These are phyloP conservation scores for Obba rivulosa DNA, from an alignment of 768 basidiomycete species.

Conservation along the genomic window DNA sequence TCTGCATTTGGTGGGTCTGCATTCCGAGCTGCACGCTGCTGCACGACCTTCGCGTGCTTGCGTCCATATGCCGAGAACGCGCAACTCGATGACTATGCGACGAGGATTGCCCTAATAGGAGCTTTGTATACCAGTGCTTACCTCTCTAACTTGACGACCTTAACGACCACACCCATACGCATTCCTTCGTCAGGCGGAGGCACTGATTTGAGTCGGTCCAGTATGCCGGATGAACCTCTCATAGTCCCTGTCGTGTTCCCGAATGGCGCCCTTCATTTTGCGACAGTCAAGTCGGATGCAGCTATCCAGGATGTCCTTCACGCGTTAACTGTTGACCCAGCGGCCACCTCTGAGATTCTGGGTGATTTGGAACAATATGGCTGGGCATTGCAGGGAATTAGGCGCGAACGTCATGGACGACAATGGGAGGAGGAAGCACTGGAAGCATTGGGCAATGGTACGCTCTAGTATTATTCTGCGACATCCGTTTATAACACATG, in stretches of 20 bases:
- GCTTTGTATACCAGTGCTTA: no score
- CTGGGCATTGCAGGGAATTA: conserved; percentile 68
- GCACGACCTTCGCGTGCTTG: no score
- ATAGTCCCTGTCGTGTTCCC: conserved; percentile 59
- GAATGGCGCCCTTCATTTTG: conserved; percentile 57
- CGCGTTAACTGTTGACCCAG: conserved; percentile 39
- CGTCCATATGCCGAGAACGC: no score
- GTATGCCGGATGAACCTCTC: conserved; percentile 39
- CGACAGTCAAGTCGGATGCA: conserved; percentile 47
- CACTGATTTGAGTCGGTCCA: not conserved
- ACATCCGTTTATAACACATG: conserved; percentile 4
- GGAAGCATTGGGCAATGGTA: conserved; percentile 59
- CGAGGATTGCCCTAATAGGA: no score
- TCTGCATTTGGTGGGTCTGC: no score
- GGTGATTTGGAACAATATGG: conserved; percentile 50
- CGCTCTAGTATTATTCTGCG: conserved; percentile 1
- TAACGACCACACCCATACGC: no score
- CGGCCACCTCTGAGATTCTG: conserved; percentile 49
- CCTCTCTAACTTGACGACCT: no score
- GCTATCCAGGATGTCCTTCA: conserved; percentile 58
- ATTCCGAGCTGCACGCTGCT: no score
- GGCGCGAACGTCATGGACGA: conserved; percentile 52
- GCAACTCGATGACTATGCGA: no score
- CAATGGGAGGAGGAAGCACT: conserved; percentile 72
- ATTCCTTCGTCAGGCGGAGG: no score